These are phyloP conservation scores for Fraxinus velutina DNA, from an alignment of 305 asterid genomes.

Conservation along the genomic window DNA sequence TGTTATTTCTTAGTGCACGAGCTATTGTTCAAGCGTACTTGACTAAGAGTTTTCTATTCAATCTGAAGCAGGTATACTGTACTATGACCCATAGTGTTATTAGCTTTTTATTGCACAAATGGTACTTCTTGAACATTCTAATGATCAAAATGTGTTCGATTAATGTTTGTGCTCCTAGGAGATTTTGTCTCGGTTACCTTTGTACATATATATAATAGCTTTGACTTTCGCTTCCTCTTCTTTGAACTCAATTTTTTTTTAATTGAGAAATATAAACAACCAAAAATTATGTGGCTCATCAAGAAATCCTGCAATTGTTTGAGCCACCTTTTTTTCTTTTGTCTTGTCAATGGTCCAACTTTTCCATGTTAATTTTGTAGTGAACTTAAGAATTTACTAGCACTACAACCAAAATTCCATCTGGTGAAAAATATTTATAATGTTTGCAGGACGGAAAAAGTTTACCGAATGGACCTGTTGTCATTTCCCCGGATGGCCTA, in stretches of 20 bases:
- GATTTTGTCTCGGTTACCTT: neutral
- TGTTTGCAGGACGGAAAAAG: slow-evolving; percentile 85
- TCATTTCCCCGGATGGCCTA: slow-evolving; percentile 96
- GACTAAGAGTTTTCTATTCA: slow-evolving; percentile 72
- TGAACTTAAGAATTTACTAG: slow-evolving; percentile 8
- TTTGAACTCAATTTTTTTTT: neutral
- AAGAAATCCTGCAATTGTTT: neutral
- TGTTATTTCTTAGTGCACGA: slow-evolving; percentile 85
- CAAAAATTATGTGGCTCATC: neutral
- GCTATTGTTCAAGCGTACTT: slow-evolving; percentile 93
- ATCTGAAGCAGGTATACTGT: slow-evolving; percentile 70
- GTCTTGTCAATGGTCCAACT: neutral
- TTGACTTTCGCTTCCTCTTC: neutral
- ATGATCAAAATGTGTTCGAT: neutral
- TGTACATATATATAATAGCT: neutral
- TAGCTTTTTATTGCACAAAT: slow-evolving; percentile 1
- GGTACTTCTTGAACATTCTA: neutral
- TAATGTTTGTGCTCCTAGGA: neutral
- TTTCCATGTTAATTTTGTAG: slow-evolving; percentile 1
- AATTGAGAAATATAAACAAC: neutral
- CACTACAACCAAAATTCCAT: slow-evolving; percentile 8
- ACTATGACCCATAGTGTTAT: slow-evolving; percentile 7
- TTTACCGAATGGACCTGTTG: slow-evolving; percentile 95
- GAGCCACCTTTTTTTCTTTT: neutral
- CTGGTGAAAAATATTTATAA: slow-evolving; percentile 19